Percentiles rank a stretch among this genome's conserved stretches.
Conservation (phyloP, 129 eudicot genomes). For the Dittrichia graveolens region DNA sequence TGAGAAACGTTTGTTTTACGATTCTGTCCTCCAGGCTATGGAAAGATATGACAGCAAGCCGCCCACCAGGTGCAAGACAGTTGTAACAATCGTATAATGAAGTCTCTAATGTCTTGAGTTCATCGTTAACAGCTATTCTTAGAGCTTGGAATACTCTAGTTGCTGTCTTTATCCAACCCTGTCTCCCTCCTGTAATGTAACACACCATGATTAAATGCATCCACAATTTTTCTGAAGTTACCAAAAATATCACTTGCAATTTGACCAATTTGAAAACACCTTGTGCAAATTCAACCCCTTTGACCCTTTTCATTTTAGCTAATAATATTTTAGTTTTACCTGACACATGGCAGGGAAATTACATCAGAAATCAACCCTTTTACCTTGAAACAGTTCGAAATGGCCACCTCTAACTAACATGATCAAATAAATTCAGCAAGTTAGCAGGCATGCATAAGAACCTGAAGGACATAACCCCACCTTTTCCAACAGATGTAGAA, state of each 20-base stretch:
- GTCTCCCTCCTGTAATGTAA: constrained; percentile 71
- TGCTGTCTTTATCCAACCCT: constrained; percentile 99
- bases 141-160: constrained; percentile 93
- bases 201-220: not conserved
- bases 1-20: constrained; percentile 86
- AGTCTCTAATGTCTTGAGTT: constrained; percentile 69
- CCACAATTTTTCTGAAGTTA: not conserved
- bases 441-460: constrained; percentile 12
- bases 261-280: too few species aligned
- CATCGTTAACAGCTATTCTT: constrained; percentile 95
- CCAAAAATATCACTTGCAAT: too few species aligned
- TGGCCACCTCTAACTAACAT: constrained; percentile 2
- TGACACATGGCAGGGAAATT: not conserved
- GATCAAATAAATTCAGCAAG: not conserved
- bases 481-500: constrained; percentile 64
- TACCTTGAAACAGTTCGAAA: not conserved
- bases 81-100: constrained; percentile 69
- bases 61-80: constrained; percentile 87
- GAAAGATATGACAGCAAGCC: constrained; percentile 95
- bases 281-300: not conserved
- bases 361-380: not conserved
- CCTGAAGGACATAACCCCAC: constrained; percentile 29
- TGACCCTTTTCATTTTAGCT: constrained; percentile 7
- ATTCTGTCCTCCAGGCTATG: constrained; percentile 98
- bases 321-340: not conserved